Conservation (phyloP, 2,329 filamentous ascomycete genomes). For the Neospermospora avenae region DNA sequence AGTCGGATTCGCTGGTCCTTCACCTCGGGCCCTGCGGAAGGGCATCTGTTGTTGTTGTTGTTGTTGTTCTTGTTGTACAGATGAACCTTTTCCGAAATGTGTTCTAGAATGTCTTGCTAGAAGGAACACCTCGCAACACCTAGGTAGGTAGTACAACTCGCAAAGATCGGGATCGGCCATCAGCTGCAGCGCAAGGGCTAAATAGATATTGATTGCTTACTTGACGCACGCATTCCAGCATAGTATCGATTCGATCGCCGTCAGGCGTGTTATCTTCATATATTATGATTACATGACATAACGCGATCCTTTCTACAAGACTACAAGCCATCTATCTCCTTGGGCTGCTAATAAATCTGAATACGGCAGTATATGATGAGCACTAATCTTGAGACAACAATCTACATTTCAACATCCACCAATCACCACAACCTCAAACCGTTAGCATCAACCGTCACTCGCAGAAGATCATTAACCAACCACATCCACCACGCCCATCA, state of each 20-base stretch:
- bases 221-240: neutral
- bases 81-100: neutral
- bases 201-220: neutral
- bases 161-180: neutral
- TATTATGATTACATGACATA: neutral
- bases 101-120: neutral
- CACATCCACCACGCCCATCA: neutral
- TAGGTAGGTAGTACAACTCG: neutral
- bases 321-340: neutral
- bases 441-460: neutral
- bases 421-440: neutral
- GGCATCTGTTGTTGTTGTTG: neutral
- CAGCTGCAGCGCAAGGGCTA: slow-evolving; percentile 1
- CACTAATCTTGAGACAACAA: neutral
- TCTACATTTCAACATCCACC: too few species aligned
- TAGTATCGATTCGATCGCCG: neutral
- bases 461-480: too few species aligned
- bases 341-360: neutral
- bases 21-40: neutral
- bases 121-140: neutral
- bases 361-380: too few species aligned
- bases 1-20: too few species aligned
- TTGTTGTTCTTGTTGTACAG: too few species aligned
- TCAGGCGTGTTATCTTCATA: neutral
- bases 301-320: neutral